phyloP scores from a whole-genome alignment of 1,284 basidiomycete species.

The Coriolopsis trogii region DNA sequence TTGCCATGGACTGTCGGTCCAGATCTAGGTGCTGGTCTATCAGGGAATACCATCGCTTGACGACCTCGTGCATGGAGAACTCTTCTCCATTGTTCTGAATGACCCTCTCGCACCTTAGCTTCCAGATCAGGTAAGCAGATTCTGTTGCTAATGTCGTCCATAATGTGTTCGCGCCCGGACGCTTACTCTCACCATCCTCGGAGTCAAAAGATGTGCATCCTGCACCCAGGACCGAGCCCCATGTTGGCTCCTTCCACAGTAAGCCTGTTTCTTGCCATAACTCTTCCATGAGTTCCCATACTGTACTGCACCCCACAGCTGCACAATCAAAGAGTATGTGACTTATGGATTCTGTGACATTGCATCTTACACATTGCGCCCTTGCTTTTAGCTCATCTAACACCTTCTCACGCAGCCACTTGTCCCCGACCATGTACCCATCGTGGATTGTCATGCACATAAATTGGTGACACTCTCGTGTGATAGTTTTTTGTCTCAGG shows the following conservation, averaged over 20 bases:
- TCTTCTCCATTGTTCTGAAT: conserved; percentile 12
- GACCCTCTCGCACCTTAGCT: conserved; percentile 29
- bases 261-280: conserved; percentile 18
- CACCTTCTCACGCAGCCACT: conserved; percentile 31
- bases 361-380: conserved; percentile 31
- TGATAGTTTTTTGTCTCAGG: conserved; percentile 26
- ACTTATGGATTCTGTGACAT: conserved; percentile 31
- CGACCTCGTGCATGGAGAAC: conserved; percentile 6
- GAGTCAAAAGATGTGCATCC: conserved; percentile 2
- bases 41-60: conserved; percentile 8
- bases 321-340: conserved; percentile 38
- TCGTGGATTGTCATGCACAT: conserved; percentile 38
- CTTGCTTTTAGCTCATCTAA: conserved; percentile 24
- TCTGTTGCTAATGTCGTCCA: conserved; percentile 35
- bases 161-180: conserved; percentile 19
- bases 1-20: conserved; percentile 1
- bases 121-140: conserved; percentile 36
- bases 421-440: conserved; percentile 32
- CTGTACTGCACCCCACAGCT: conserved; percentile 21
- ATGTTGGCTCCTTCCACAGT: conserved; percentile 7
- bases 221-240: conserved; percentile 12
- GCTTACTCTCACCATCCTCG: not conserved
- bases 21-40: conserved; percentile 6
- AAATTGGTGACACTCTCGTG: conserved; percentile 30
- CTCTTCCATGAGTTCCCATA: conserved; percentile 29